Conservation (phyloP, 257 asterid genomes). For the Penstemon barbatus region DNA sequence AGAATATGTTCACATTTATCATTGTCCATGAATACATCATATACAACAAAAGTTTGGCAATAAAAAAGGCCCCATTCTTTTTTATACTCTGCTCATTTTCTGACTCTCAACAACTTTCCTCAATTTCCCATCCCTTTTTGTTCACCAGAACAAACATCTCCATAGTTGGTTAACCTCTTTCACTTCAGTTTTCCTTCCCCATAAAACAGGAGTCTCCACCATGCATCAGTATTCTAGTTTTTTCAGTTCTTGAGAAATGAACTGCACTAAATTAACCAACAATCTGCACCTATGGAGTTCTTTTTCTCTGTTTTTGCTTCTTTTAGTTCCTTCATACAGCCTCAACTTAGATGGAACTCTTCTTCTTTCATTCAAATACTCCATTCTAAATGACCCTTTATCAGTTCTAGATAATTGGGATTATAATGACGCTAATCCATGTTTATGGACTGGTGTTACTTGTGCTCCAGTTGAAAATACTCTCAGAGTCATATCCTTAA, state of each 20-base stretch:
- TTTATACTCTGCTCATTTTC: constrained; percentile 28
- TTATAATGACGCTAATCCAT: constrained; percentile 69
- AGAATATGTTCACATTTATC: too few species aligned
- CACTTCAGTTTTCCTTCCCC: constrained; percentile 18
- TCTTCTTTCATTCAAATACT: constrained; percentile 84
- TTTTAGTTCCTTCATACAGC: constrained; percentile 41
- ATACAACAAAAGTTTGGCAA: not conserved
- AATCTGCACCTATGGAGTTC: constrained; percentile 21
- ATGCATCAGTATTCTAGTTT: constrained; percentile 23
- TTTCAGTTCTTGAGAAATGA: constrained; percentile 41
- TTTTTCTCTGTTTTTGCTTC: constrained; percentile 35
- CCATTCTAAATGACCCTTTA: constrained; percentile 69
- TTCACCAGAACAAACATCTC: constrained; percentile 74
- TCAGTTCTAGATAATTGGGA: constrained; percentile 83
- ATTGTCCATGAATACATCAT: too few species aligned
- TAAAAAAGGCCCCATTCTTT: not conserved
- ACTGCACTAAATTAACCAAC: not conserved
- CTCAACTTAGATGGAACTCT: constrained; percentile 82
- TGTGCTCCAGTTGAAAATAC: constrained; percentile 45
- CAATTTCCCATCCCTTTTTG: constrained; percentile 30
- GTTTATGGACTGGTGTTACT: constrained; percentile 74
- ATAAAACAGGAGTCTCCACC: constrained; percentile 29
- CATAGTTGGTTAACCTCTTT: constrained; percentile 50
- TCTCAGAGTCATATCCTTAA: constrained; percentile 46
- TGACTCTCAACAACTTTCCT: constrained; percentile 34